Percentiles rank a stretch among this genome's conserved stretches.
Evolutionary conservation across 768 basidiomycete species (phyloP).

Genomic region (Trametes villosa): DNA sequence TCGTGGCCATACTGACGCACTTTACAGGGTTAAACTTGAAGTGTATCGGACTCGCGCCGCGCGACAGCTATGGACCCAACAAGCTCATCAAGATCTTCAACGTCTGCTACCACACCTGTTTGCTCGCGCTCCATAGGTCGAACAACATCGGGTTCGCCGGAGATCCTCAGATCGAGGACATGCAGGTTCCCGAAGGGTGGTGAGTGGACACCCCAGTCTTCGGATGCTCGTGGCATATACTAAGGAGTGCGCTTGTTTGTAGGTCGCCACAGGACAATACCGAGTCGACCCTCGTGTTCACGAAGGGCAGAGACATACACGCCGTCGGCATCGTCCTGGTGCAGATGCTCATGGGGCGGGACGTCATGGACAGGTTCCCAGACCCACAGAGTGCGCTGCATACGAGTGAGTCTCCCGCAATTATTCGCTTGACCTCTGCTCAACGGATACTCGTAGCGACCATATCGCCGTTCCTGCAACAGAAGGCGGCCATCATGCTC

Average conservation of each 20-base stretch:
- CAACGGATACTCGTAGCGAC: slow-evolving; percentile 42
- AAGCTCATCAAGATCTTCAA: slow-evolving; percentile 78
- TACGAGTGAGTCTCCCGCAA: slow-evolving; percentile 47
- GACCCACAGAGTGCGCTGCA: slow-evolving; percentile 62
- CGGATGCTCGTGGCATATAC: not conserved
- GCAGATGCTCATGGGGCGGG: slow-evolving; percentile 84
- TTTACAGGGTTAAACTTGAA: slow-evolving; percentile 63
- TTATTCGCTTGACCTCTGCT: not conserved
- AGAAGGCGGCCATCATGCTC: slow-evolving; percentile 63
- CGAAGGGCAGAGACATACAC: slow-evolving; percentile 81
- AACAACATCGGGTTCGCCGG: slow-evolving; percentile 66
- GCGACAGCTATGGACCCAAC: slow-evolving; percentile 52
- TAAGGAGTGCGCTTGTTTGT: slow-evolving; percentile 1
- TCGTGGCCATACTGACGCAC: too few species aligned
- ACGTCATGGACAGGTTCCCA: slow-evolving; percentile 57
- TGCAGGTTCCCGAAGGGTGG: slow-evolving; percentile 50
- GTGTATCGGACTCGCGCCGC: slow-evolving; percentile 62
- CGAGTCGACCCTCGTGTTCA: slow-evolving; percentile 80
- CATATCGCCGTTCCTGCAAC: slow-evolving; percentile 55
- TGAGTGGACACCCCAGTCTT: slow-evolving; percentile 31
- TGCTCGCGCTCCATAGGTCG: slow-evolving; percentile 83
- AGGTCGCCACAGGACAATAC: slow-evolving; percentile 82
- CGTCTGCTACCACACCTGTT: slow-evolving; percentile 68
- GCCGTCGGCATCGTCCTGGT: slow-evolving; percentile 76
- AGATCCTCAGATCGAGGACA: slow-evolving; percentile 30